Evolutionary conservation across 1,284 basidiomycete species (phyloP).

Genomic region (Apiotrichum mycotoxinovorans): DNA sequence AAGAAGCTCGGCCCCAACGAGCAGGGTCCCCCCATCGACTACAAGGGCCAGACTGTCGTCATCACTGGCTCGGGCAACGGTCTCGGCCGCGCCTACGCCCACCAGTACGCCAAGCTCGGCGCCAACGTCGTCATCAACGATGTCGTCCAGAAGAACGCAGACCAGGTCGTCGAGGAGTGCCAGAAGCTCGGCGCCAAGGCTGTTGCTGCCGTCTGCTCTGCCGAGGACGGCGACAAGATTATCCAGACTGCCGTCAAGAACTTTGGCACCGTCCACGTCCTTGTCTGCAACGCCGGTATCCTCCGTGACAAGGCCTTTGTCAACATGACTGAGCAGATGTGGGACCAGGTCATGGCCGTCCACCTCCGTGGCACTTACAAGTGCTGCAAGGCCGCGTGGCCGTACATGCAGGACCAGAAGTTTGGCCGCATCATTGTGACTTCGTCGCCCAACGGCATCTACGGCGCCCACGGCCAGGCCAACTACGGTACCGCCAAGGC

Average conservation of each 20-base stretch:
- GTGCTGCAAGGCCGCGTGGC: constrained; percentile 94
- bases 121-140: constrained; percentile 98
- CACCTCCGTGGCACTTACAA: constrained; percentile 69
- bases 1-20: constrained; percentile 13
- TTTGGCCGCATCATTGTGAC: constrained; percentile 95
- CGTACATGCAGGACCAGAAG: constrained; percentile 93
- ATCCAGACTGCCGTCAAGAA: constrained; percentile 82
- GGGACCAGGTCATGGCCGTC: constrained; percentile 87
- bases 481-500: constrained; percentile 89
- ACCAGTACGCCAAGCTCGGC: constrained; percentile 84
- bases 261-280: constrained; percentile 83
- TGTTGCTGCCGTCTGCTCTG: constrained; percentile 75
- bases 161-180: constrained; percentile 81
- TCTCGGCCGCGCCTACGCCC: constrained; percentile 85
- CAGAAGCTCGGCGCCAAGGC: constrained; percentile 85
- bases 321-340: constrained; percentile 85
- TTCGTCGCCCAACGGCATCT: constrained; percentile 86
- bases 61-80: constrained; percentile 92
- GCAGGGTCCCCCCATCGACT: constrained; percentile 59
- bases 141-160: constrained; percentile 79
- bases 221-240: constrained; percentile 79
- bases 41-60: constrained; percentile 86
- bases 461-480: constrained; percentile 90
- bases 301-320: constrained; percentile 87
- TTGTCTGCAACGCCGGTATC: constrained; percentile 94